Base-by-base conservation (phyloP, 192 early-diverging fungal genomes). In the Lobosporangium transversale region DNA sequence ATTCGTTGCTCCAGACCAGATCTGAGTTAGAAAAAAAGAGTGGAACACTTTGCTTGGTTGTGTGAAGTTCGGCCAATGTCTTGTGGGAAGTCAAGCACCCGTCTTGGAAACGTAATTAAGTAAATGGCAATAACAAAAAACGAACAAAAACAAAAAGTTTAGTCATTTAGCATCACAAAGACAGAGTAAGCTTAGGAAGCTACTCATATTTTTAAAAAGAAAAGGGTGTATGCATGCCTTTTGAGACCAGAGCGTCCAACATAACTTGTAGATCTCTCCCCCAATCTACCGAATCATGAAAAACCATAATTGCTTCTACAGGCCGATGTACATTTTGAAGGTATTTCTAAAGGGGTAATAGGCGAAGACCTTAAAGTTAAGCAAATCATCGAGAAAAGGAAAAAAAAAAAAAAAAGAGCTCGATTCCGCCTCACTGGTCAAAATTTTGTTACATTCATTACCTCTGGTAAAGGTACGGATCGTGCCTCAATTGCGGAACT, bases 201-300 rank as follows among this genome's bases (percentile, higher is more conserved):
- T n/a, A n/a, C n/a, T n/a, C n/a, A n/a, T n/a, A n/a, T n/a, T n/a
- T n/a, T n/a, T n/a, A n/a, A n/a, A n/a, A n/a, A n/a, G n/a, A n/a
- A n/a, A n/a, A n/a, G n/a, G n/a, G n/a, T 50, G 48, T 50, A n/a
- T 10, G 7, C 2, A 15, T 49, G 57, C 64, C 64, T 66, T 8
- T 45, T n/a, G 73, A 76, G 9, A 62, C 53, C 53, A 76, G 76
- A 1, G 94, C 80, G 45, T 97, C 96, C 47, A 89, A 80, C 29
- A 86, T 86, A 3, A 95, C 84, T 73, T 96, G 94, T 47, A 94
- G 66, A 66, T 96, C 96, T 42, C 92, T 84, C 30, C 94, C 96
- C 92, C 86, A 96, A 71, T 97, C 90, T 12, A 86, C 82, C 26
- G 92, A 92, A 70, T 97, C 96, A 73, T 97, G 91, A 80, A 96